Evolutionary conservation across 768 basidiomycete species (phyloP).

Genomic region (Mycena belliarum): DNA sequence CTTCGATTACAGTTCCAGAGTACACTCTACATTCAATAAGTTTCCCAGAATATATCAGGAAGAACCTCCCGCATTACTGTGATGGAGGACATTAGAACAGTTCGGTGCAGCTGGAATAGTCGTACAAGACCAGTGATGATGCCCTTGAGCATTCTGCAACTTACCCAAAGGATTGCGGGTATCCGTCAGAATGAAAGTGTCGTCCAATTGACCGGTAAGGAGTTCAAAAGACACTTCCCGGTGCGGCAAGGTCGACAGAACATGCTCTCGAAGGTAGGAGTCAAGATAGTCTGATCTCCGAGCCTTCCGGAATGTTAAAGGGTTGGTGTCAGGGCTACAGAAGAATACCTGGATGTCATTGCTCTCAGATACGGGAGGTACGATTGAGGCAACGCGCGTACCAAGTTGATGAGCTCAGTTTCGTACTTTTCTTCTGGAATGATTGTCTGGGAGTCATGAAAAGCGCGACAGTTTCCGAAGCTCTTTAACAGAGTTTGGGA

Average conservation of each 20-base stretch:
- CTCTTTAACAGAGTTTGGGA: constrained; percentile 65
- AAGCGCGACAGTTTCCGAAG: constrained; percentile 82
- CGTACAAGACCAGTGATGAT: constrained; percentile 78
- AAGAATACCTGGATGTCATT: constrained; percentile 70
- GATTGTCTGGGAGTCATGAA: constrained; percentile 64
- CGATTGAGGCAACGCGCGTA: constrained; percentile 27
- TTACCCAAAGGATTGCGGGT: constrained; percentile 58
- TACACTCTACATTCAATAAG: constrained; percentile 46
- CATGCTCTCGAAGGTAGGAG: constrained; percentile 62
- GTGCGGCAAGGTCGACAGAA: constrained; percentile 51
- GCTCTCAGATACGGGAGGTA: no score
- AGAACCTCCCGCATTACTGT: constrained; percentile 81
- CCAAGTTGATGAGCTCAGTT: constrained; percentile 72
- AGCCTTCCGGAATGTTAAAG: constrained; percentile 61
- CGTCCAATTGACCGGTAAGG: constrained; percentile 43
- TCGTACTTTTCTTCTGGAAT: constrained; percentile 48
- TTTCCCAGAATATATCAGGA: constrained; percentile 75
- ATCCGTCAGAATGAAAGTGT: constrained; percentile 62
- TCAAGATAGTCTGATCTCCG: constrained; percentile 62
- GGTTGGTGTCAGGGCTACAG: constrained; percentile 60
- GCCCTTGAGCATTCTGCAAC: constrained; percentile 64
- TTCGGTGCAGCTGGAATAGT: constrained; percentile 14
- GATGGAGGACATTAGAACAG: constrained; percentile 3
- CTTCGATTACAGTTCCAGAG: neutral
- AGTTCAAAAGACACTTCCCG: constrained; percentile 56